phyloP scores from a whole-genome alignment of 441 rosid species.

The Flueggea neowawraea region DNA sequence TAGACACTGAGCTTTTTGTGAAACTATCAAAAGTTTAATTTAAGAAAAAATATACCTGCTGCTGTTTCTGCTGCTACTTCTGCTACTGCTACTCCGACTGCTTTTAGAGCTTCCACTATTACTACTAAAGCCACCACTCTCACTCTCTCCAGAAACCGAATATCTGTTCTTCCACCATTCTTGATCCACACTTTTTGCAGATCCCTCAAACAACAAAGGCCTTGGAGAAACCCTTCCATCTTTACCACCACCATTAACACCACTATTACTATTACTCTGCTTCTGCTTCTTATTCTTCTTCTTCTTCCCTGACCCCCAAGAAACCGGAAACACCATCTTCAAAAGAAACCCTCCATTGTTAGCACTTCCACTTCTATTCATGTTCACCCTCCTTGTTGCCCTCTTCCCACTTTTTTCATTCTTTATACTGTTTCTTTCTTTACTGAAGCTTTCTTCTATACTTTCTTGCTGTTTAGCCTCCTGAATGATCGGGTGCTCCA shows the following conservation, averaged over 20 bases:
- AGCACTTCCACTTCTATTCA: slow-evolving; percentile 36
- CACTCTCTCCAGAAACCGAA: slow-evolving; percentile 29
- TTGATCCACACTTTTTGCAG: slow-evolving; percentile 36
- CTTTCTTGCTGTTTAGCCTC: slow-evolving; percentile 6
- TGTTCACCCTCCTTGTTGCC: slow-evolving; percentile 13
- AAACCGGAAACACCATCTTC: slow-evolving; percentile 65
- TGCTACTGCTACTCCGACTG: slow-evolving; percentile 41
- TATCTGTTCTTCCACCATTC: slow-evolving; percentile 72
- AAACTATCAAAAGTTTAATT: neutral
- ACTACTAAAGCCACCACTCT: slow-evolving; percentile 37
- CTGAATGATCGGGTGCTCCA: slow-evolving; percentile 32
- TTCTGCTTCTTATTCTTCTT: slow-evolving; percentile 20
- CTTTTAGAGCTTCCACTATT: slow-evolving; percentile 48
- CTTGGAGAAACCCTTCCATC: slow-evolving; percentile 46
- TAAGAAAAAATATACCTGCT: slow-evolving; percentile 25
- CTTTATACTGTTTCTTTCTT: neutral
- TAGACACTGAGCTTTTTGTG: too few species aligned
- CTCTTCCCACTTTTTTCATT: slow-evolving; percentile 18
- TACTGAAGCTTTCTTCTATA: slow-evolving; percentile 15
- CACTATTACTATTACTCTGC: slow-evolving; percentile 6
- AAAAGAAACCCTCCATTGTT: slow-evolving; percentile 56
- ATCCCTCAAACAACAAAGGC: slow-evolving; percentile 39
- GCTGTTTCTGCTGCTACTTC: slow-evolving; percentile 35
- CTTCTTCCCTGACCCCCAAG: slow-evolving; percentile 35
- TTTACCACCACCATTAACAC: neutral